Evolutionary conservation across 257 asterid genomes (phyloP), one percentile per base, ranked within the genome.

Genomic region (Solanum medicagineum): DNA sequence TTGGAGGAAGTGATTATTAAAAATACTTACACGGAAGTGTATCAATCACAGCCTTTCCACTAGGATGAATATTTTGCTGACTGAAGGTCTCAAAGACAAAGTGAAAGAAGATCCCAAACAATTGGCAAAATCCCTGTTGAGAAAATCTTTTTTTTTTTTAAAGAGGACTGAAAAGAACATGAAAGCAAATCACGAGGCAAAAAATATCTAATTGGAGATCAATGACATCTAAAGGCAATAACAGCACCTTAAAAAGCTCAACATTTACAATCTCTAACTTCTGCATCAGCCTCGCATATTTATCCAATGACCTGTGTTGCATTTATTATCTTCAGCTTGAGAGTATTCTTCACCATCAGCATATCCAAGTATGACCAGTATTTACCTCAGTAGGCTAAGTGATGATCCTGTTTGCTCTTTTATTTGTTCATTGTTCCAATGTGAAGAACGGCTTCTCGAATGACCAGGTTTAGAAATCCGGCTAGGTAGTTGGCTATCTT

Each of bases 401-500:
- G 99, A 97, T 40, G 99, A 93, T 88, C 95, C 99, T 81, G 99
- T 97, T 89, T 92, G 99, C 84, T 93, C 93, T 65, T 87, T 87
- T 92, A 89, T 89, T 81, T 93, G 95, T 84, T 89, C 99, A 85
- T 90, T 89, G 81, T 85, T 91, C 88, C 91, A 91, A 83, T 86
- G 91, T 56, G 92, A 90, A 70, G 93, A 91, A 84, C 89, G 90
- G 81, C 85, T 92, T 89, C 93, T 92, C 87, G 89, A 90, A 87
- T 84, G 93, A 86, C 89, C 89, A 69, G 94, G 91, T 83, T 85
- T 93, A 63, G 96, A 90, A 86, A 94, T 89, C 84, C 99, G 97
- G 88, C 99, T 97, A 36, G 99, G 99, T 86, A 97, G 97, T 91
- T 97, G 99, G 88, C 99, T 97, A 88, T 97, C 99, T 94, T 97